These are phyloP conservation scores for Parascedosporium putredinis DNA, from an alignment of 2,329 filamentous ascomycete genomes.

Conservation along the genomic window DNA sequence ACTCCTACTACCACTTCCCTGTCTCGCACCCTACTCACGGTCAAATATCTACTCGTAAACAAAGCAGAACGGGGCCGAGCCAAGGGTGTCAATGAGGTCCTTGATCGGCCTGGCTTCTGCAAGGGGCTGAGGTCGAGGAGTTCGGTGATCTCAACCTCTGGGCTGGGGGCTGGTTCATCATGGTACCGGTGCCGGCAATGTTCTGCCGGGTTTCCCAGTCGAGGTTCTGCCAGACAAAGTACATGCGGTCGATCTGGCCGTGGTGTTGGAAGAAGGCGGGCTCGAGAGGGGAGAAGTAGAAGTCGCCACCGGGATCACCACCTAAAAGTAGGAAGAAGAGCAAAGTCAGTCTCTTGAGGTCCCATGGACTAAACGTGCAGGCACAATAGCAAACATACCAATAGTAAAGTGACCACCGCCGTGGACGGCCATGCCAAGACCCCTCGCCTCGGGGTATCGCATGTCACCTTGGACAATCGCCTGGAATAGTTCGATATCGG, in stretches of 20 bases:
- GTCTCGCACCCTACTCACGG: background rate
- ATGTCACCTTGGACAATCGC: conserved; percentile 24
- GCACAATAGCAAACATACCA: conserved; percentile 18
- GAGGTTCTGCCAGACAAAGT: conserved; percentile 39
- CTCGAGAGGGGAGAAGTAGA: conserved; percentile 27
- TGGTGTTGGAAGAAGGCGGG: conserved; percentile 25
- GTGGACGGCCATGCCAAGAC: conserved; percentile 23
- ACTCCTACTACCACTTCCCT: background rate
- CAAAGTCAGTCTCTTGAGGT: background rate
- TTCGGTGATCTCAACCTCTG: conserved; percentile 31
- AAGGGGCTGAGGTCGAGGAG: conserved; percentile 22
- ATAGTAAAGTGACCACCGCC: conserved; percentile 29
- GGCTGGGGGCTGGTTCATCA: conserved; percentile 29
- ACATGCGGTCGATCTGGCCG: conserved; percentile 32
- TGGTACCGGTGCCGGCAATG: conserved; percentile 30
- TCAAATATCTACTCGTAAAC: conserved; percentile 21
- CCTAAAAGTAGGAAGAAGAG: background rate
- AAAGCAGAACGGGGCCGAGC: conserved; percentile 31
- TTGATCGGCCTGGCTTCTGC: conserved; percentile 23
- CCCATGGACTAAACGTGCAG: background rate
- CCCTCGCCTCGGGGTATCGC: conserved; percentile 12
- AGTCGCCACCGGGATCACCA: conserved; percentile 17
- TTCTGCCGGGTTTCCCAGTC: conserved; percentile 26
- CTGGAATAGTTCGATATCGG: conserved; percentile 26
- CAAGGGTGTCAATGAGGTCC: conserved; percentile 29